Conservation (phyloP, 106 monocot species). For the Xerophyta viscosa region DNA sequence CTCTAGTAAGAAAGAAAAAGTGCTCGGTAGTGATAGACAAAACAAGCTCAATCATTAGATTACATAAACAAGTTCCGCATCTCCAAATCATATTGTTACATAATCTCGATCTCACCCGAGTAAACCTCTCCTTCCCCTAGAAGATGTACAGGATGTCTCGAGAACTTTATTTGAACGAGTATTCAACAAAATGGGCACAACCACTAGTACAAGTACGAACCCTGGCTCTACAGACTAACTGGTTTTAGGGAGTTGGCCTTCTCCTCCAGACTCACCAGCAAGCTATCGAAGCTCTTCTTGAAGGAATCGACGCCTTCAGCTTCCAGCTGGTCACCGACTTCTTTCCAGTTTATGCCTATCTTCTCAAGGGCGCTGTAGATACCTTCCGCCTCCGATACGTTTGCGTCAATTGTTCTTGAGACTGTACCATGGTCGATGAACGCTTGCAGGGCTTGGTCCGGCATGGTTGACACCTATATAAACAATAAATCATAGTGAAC, state of each 20-base stretch:
- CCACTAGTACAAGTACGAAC: too few relatives aligned
- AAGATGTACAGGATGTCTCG: background rate
- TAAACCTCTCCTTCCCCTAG: background rate
- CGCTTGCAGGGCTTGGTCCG: slow-evolving; percentile 76
- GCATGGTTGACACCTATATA: slow-evolving; percentile 97
- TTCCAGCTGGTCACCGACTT: slow-evolving; percentile 66
- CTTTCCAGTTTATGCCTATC: slow-evolving; percentile 63
- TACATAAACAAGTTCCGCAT: background rate
- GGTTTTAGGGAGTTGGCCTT: slow-evolving; percentile 67
- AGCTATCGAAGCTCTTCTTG: slow-evolving; percentile 91
- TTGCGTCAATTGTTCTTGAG: slow-evolving; percentile 67
- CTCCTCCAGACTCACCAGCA: slow-evolving; percentile 66
- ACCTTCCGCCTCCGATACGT: slow-evolving; percentile 69
- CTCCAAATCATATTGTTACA: background rate
- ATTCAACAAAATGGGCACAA: too few relatives aligned
- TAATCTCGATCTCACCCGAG: background rate
- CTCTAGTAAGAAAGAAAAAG: too few relatives aligned
- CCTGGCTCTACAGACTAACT: slow-evolving; percentile 17
- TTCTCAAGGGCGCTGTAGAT: slow-evolving; percentile 82
- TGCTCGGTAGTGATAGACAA: too few relatives aligned
- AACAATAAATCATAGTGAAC: too few relatives aligned
- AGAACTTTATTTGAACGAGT: background rate
- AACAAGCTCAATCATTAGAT: too few relatives aligned
- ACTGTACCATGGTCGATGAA: slow-evolving; percentile 75
- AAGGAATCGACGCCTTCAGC: slow-evolving; percentile 80